Conservation (phyloP, 2,329 filamentous ascomycete genomes). For the Diaporthe vaccinii region DNA sequence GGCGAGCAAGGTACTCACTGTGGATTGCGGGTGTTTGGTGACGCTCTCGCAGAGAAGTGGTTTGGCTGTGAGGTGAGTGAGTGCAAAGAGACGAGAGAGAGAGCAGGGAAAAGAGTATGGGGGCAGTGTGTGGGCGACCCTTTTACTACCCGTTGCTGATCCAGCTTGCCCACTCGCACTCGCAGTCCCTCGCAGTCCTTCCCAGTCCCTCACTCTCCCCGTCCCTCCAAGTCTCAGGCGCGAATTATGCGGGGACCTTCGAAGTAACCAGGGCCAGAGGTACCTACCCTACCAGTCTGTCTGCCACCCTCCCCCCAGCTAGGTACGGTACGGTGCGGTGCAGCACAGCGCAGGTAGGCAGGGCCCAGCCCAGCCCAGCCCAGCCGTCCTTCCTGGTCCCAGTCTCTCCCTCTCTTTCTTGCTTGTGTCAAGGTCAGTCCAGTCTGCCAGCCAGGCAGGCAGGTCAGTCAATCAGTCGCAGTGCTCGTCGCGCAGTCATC, state of each 20-base stretch:
- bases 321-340: constrained; percentile 27
- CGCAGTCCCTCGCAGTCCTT: constrained; percentile 20
- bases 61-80: constrained; percentile 36
- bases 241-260: constrained; percentile 30
- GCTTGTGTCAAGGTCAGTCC: background rate
- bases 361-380: constrained; percentile 25
- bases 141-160: constrained; percentile 38
- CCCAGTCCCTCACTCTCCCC: constrained; percentile 24
- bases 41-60: constrained; percentile 37
- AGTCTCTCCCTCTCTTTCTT: background rate
- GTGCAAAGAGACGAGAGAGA: constrained; percentile 35
- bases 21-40: constrained; percentile 36
- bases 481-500: background rate
- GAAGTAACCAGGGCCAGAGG: constrained; percentile 29
- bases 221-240: constrained; percentile 33
- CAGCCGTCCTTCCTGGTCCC: constrained; percentile 18
- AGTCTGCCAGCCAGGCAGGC: background rate
- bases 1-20: constrained; percentile 40
- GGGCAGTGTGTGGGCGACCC: constrained; percentile 36
- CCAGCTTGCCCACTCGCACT: constrained; percentile 26
- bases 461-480: constrained; percentile 1
- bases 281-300: constrained; percentile 24
- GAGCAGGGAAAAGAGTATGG: constrained; percentile 35
- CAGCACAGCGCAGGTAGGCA: constrained; percentile 17
- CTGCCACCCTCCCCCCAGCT: constrained; percentile 29